Base-by-base conservation (phyloP, 2,329 filamentous ascomycete species). In the Blumeriella jaapii region DNA sequence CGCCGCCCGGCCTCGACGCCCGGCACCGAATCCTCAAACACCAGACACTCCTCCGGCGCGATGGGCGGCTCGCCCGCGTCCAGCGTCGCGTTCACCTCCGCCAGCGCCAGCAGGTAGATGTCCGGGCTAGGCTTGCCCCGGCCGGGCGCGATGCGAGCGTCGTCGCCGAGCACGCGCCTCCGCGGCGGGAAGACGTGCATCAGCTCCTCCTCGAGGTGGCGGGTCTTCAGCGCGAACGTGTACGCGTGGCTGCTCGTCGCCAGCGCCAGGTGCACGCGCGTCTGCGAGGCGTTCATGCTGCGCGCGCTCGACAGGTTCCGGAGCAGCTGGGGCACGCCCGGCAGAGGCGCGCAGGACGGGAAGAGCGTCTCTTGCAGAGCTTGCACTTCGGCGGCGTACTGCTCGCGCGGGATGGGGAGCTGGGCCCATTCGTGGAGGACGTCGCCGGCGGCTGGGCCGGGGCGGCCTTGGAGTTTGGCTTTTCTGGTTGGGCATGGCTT, bases 121-220 rank as follows among this genome's bases (percentile, higher is more conserved):
- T 98, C 89, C 0, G 89, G 91, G 19, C 89, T 70, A 0, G 91
- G 91, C 61, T 98, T 98, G 9, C 91, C 91, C n/a, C 85, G 66
- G 0, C 89, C 89, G 3, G 68, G 60, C 1, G 70, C 64, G 47
- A 98, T 82, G 32, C 91, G 71, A 5, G 65, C 55, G 56, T 98
- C 89, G 54, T 98, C 91, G 8, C 91, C 91, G 1, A 93, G 63
- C 0, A 98, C 79, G 29, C 78, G 73, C 39, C 83, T 74, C n/a
- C 77, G 60, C 1, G 65, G 55, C 19, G 76, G 70, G 53, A 95
- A 93, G 15, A 74, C 65, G 46, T 63, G 59, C 54, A 79, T 77
- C 29, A 80, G 59, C 8, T 19, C 29, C 22, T 74, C 65, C 2
- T 59, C 49, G 22, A 78, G 63, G 51, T 78, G 73, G 4, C 55